phyloP scores from a whole-genome alignment of 257 asterid genomes.

The Paraleonurus japonicus region DNA sequence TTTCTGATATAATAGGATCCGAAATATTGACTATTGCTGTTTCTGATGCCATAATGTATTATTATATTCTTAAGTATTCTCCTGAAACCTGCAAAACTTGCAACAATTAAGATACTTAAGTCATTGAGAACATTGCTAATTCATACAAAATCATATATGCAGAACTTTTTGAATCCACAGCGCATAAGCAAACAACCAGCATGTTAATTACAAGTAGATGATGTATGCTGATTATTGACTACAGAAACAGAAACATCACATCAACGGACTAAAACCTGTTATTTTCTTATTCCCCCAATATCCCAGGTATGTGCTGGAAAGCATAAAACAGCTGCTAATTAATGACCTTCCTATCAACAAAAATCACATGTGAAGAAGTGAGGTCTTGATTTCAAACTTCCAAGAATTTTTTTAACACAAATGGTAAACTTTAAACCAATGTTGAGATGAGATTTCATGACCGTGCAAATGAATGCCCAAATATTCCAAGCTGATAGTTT shows the following conservation, averaged over 20 bases:
- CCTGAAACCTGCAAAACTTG: slow-evolving; percentile 30
- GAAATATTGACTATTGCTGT: slow-evolving; percentile 45
- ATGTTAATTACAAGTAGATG: background rate
- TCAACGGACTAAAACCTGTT: background rate
- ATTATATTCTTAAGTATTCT: slow-evolving; percentile 8
- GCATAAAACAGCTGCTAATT: background rate
- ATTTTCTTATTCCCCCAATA: background rate
- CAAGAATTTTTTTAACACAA: background rate
- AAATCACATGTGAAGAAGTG: background rate
- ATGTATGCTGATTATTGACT: background rate
- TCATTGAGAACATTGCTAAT: background rate
- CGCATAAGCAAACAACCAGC: background rate
- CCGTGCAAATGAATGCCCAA: background rate
- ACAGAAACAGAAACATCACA: background rate
- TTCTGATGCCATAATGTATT: slow-evolving; percentile 45
- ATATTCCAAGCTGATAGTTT: background rate
- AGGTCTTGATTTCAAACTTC: background rate
- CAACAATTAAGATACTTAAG: background rate
- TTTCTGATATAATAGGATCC: slow-evolving; percentile 59
- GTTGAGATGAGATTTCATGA: background rate
- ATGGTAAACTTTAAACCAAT: background rate
- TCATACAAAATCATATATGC: background rate
- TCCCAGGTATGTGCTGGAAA: background rate
- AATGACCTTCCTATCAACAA: background rate
- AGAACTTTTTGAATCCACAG: slow-evolving; percentile 2